Conservation (phyloP, 164 flowering plant genomes). For the Protea cynaroides region DNA sequence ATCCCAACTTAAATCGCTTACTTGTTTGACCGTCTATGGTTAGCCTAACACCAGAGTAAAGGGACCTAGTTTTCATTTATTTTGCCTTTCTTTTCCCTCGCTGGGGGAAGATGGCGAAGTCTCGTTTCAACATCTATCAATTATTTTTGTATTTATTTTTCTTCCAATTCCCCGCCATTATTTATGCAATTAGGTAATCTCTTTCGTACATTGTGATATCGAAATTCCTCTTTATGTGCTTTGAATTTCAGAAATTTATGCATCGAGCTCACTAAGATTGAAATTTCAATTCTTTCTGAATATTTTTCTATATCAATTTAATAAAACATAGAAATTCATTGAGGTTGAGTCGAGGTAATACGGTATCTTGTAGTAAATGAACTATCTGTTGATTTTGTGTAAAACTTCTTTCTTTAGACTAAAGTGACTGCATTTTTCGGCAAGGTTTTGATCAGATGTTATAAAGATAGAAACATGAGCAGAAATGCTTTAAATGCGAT, state of each 20-base stretch:
- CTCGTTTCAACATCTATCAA: background rate
- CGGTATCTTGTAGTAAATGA: background rate
- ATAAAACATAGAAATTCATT: background rate
- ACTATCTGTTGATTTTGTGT: too few species aligned
- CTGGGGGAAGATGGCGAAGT: background rate
- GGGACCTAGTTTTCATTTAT: too few species aligned
- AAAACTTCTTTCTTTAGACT: background rate
- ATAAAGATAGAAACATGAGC: too few species aligned
- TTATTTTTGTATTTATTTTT: constrained; percentile 6
- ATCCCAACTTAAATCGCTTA: too few species aligned
- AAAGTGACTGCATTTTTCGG: background rate
- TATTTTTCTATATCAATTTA: background rate
- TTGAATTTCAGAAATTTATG: background rate
- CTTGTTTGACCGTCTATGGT: too few species aligned
- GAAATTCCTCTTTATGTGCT: background rate
- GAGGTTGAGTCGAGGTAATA: background rate
- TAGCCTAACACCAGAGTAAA: too few species aligned
- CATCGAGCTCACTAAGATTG: background rate
- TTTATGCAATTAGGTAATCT: constrained; percentile 18
- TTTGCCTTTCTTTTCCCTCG: background rate
- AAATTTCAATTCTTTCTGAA: background rate
- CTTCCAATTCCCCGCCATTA: constrained; percentile 17
- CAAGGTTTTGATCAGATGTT: too few species aligned
- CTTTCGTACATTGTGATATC: background rate
- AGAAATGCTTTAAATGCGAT: too few species aligned